These are phyloP conservation scores for Nitzschia sp. DNA, from an alignment of 108 stramenopile genomes.

Conservation along the genomic window DNA sequence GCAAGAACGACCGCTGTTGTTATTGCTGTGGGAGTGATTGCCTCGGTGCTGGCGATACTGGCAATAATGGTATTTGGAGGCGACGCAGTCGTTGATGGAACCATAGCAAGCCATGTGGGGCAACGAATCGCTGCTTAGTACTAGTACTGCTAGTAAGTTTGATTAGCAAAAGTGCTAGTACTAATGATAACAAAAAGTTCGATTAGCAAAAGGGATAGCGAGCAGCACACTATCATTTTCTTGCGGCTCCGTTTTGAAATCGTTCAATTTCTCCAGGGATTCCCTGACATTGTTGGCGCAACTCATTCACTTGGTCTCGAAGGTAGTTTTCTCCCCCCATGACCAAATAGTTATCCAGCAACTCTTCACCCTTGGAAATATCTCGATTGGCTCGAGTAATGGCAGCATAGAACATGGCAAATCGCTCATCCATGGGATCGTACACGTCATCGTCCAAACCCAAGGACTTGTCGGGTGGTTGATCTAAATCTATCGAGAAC, in stretches of 20 bases:
- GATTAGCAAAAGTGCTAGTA: too few relatives aligned
- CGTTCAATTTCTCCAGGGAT: conserved; percentile 14
- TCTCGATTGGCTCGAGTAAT: neutral
- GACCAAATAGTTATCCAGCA: conserved; percentile 32
- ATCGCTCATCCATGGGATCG: neutral
- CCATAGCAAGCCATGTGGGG: too few relatives aligned
- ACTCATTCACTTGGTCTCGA: neutral
- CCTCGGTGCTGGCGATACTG: too few relatives aligned
- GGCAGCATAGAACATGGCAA: neutral
- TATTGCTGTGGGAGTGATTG: too few relatives aligned
- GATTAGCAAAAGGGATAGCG: too few relatives aligned
- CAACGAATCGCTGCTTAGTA: too few relatives aligned
- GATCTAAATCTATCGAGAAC: neutral
- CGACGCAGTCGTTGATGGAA: too few relatives aligned
- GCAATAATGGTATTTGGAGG: too few relatives aligned
- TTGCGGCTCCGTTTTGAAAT: conserved; percentile 12
- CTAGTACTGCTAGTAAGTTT: too few relatives aligned
- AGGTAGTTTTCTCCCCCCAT: conserved; percentile 21
- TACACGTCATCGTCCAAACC: neutral
- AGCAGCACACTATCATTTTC: too few relatives aligned
- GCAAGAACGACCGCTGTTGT: too few relatives aligned
- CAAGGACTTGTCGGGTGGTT: neutral
- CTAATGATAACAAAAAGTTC: too few relatives aligned
- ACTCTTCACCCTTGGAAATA: conserved; percentile 22
- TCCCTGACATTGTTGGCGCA: conserved; percentile 21